phyloP scores from a whole-genome alignment of 768 basidiomycete species.

The Collybiopsis confluens region DNA sequence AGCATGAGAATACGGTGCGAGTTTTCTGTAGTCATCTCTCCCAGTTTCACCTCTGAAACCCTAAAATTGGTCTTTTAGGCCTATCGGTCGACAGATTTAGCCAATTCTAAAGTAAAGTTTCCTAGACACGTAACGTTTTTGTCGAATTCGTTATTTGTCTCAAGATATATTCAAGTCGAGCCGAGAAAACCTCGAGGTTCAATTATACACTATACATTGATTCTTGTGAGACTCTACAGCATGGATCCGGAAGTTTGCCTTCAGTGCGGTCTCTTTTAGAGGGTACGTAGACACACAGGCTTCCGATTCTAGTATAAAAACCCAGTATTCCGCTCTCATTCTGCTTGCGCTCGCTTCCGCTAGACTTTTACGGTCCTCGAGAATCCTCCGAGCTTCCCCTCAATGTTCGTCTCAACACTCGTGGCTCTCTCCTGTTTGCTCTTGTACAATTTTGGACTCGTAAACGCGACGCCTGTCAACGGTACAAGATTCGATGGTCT shows the following conservation, averaged over 20 bases:
- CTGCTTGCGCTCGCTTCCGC: neutral
- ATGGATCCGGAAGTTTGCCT: neutral
- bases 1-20: neutral
- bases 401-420: conserved; percentile 11
- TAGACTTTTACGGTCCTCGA: neutral
- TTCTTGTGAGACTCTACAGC: neutral
- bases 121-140: conserved; percentile 1
- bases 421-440: conserved; percentile 14
- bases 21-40: neutral
- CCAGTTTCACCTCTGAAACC: neutral
- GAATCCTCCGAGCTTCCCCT: conserved; percentile 12
- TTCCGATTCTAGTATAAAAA: neutral
- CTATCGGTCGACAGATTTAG: neutral
- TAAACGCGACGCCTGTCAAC: conserved; percentile 15
- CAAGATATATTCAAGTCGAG: neutral
- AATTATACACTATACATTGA: neutral
- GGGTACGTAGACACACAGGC: neutral
- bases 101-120: neutral
- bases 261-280: neutral
- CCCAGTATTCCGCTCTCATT: neutral
- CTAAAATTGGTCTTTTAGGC: neutral
- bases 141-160: conserved; percentile 1
- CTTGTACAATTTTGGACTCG: conserved; percentile 14
- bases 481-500: conserved; percentile 21
- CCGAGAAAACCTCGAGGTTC: neutral